phyloP scores from a whole-genome alignment of 805 yeast genomes.

The Metschnikowia shivogae region DNA sequence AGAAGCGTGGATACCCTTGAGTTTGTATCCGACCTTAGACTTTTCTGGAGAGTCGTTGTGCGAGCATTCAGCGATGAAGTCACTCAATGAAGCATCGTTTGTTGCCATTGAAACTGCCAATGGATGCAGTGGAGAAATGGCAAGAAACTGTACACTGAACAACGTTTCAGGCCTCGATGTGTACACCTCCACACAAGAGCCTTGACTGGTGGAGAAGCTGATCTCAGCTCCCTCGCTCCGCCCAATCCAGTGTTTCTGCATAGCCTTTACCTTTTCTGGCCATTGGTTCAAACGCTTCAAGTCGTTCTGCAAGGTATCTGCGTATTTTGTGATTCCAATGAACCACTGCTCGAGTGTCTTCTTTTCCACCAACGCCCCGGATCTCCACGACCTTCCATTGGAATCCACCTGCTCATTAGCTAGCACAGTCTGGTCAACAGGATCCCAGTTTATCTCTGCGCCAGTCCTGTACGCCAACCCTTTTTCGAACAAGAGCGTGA shows the following conservation, averaged over 20 bases:
- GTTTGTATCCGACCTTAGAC: constrained; percentile 51
- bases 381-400: constrained; percentile 91
- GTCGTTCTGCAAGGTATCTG: constrained; percentile 63
- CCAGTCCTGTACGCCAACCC: constrained; percentile 83
- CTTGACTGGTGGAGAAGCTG: constrained; percentile 36
- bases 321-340: constrained; percentile 80
- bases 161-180: constrained; percentile 92
- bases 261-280: constrained; percentile 84
- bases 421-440: constrained; percentile 87
- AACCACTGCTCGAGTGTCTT: constrained; percentile 86
- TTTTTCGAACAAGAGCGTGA: constrained; percentile 63
- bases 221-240: constrained; percentile 77
- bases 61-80: constrained; percentile 47
- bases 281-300: constrained; percentile 59
- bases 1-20: constrained; percentile 41
- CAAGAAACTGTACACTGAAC: constrained; percentile 76
- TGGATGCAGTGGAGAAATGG: constrained; percentile 71
- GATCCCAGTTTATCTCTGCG: constrained; percentile 97
- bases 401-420: constrained; percentile 95
- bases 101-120: constrained; percentile 41
- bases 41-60: constrained; percentile 36
- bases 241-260: constrained; percentile 96
- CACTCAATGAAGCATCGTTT: constrained; percentile 36
- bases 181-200: constrained; percentile 47
- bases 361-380: constrained; percentile 93